These are phyloP conservation scores for Lasiosphaeris hirsuta DNA, from an alignment of 495 filamentous ascomycete species.

Conservation along the genomic window DNA sequence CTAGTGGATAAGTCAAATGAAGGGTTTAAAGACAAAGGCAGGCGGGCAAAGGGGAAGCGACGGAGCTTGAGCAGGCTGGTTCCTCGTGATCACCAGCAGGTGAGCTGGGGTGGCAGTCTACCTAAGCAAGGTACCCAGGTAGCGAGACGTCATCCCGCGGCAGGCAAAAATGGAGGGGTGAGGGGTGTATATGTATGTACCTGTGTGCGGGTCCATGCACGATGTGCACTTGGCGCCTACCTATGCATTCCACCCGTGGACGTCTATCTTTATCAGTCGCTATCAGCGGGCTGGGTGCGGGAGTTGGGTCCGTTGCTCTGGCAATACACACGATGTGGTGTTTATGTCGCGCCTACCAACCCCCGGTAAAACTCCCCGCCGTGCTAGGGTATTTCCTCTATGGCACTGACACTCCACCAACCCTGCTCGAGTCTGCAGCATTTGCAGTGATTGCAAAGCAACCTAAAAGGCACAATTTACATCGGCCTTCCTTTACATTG, in stretches of 20 bases:
- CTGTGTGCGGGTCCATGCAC: constrained; percentile 3
- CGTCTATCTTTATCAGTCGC: no score
- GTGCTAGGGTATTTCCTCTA: no score
- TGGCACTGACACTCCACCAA: not conserved
- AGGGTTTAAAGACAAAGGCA: not conserved
- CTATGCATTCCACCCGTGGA: no score
- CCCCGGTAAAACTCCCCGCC: constrained; percentile 4
- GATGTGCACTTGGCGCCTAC: no score
- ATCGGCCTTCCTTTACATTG: not conserved
- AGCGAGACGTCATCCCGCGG: constrained; percentile 15
- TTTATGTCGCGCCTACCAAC: not conserved
- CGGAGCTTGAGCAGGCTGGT: not conserved
- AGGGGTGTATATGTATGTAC: no score
- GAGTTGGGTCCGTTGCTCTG: constrained; percentile 2
- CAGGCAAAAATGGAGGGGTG: constrained; percentile 10
- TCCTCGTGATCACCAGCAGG: constrained; percentile 6
- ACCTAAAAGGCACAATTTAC: constrained; percentile 2
- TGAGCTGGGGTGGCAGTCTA: not conserved
- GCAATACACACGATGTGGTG: not conserved
- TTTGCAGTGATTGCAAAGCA: constrained; percentile 8
- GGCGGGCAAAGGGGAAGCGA: not conserved
- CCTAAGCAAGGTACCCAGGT: not conserved
- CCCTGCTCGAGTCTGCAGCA: constrained; percentile 3
- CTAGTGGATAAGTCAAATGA: no score
- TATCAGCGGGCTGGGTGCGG: not conserved